Base-by-base conservation (phyloP, 2,329 filamentous ascomycete genomes). In the Colletotrichum higginsianum region DNA sequence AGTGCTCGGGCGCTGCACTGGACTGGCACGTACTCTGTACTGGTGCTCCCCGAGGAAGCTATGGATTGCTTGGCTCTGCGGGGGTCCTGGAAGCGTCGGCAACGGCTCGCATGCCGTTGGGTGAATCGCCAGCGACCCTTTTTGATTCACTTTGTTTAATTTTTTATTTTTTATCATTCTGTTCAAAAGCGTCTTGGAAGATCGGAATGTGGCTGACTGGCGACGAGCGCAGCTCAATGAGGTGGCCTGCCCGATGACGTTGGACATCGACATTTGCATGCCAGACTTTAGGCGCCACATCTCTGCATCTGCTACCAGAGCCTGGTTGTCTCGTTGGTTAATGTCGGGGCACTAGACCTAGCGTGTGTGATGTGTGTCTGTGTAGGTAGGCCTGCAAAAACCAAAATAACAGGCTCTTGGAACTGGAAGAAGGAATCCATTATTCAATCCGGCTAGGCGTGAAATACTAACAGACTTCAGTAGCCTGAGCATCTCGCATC, bases 21-120 rank as follows among this genome's bases (percentile, higher is more conserved):
- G 30, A 35, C 30, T 35, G 30, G 30, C 30, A 9, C 30, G 30
- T 35, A 35, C 30, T 35, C 30, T 35, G 30, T 35, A 9, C 8
- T 35, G 30, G 46, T 46, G 26, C 61, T 50, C 9, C 13, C n/a
- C 4, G 44, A 50, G 58, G 49, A 50, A 38, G 56, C 57, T 52
- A 30, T 50, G 58, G 21, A 55, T 46, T 61, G 52, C 66, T 70
- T 61, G 69, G 66, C 69, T 69, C 58, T 69, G 53, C 65, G 66
- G 69, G 68, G 69, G 66, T 67, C 56, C 50, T 71, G 64, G 68
- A 67, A 71, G 50, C 52, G 57, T 40, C 64, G 64, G 68, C 57
- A 71, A 55, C 23, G n/a, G 12, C 58, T 38, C 13, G 40, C 23
- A 4, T 35, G n/a, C 40, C 18, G 26, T 61, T 61, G 44, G 57